Evolutionary conservation across 2,329 filamentous ascomycete genomes (phyloP).

Genomic region (Colletotrichum sublineola): DNA sequence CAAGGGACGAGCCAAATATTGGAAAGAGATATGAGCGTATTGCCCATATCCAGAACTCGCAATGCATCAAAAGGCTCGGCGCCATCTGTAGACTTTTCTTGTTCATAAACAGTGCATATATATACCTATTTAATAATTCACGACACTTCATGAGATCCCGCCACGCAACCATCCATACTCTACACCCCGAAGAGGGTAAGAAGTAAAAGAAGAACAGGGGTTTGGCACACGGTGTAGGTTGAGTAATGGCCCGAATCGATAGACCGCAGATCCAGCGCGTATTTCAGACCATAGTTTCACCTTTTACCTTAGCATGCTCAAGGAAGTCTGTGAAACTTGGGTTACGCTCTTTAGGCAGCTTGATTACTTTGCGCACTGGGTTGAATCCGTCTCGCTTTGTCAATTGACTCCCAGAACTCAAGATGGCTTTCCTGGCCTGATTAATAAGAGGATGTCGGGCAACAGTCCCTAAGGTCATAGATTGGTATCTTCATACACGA

Average conservation of each 20-base stretch:
- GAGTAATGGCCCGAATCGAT: background rate
- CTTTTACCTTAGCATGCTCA: background rate
- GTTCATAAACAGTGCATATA: background rate
- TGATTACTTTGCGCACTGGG: too few relatives aligned
- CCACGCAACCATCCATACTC: background rate
- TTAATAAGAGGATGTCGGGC: background rate
- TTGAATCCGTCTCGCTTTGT: too few relatives aligned
- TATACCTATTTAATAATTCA: background rate
- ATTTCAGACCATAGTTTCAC: background rate
- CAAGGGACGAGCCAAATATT: background rate
- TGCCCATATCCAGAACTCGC: background rate
- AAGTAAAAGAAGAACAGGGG: too few relatives aligned
- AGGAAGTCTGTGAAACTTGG: background rate
- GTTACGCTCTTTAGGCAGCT: too few relatives aligned
- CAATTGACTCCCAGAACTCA: too few relatives aligned
- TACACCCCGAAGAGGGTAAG: background rate
- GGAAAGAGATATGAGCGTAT: background rate
- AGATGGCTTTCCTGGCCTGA: background rate
- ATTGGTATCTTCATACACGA: conserved; percentile 38
- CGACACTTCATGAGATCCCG: background rate
- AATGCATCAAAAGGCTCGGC: background rate
- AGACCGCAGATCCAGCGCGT: background rate
- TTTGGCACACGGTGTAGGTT: background rate
- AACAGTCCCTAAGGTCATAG: background rate
- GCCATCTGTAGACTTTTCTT: background rate